A percentile compares a stretch with the other conserved stretches of the same genome.
Conservation (phyloP, 257 asterid genomes). For the Paulownia fortunei region DNA sequence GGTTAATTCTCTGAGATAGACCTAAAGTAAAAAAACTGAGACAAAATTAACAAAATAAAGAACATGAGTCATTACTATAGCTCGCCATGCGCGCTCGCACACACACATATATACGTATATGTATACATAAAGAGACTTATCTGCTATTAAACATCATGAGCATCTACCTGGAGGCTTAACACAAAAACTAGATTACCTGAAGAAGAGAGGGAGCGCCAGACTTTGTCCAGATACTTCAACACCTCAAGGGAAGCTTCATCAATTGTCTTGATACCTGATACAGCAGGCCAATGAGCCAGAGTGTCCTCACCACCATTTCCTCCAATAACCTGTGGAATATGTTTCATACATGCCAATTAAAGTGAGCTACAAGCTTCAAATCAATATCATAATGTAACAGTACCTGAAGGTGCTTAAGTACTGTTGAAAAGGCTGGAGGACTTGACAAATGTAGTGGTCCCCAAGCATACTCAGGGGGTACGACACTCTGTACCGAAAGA, state of each 20-base stretch:
- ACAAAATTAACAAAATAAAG: not conserved
- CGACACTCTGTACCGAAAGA: constrained; percentile 74
- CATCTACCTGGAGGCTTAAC: constrained; percentile 25
- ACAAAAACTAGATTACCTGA: constrained; percentile 57
- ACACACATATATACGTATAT: not conserved
- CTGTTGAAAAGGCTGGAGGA: constrained; percentile 75
- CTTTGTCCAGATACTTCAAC: constrained; percentile 67
- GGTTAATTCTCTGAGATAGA: not conserved
- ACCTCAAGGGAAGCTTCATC: constrained; percentile 84
- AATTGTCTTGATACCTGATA: constrained; percentile 71
- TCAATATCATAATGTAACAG: constrained; percentile 27
- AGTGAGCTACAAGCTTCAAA: constrained; percentile 19
- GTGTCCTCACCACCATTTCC: constrained; percentile 86
- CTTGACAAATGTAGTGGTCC: constrained; percentile 81
- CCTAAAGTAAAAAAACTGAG: not conserved
- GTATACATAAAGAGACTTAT: constrained; percentile 9
- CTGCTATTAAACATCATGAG: not conserved
- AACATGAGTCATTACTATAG: constrained; percentile 1
- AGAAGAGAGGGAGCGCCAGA: constrained; percentile 76
- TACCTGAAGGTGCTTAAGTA: constrained; percentile 85
- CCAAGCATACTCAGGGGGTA: constrained; percentile 95
- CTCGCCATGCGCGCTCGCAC: not conserved
- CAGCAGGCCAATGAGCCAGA: constrained; percentile 91
- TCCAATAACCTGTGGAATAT: constrained; percentile 62
- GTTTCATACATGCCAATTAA: constrained; percentile 26